Conservation (phyloP, 495 filamentous ascomycete species). For the Aspergillus nanangensis region DNA sequence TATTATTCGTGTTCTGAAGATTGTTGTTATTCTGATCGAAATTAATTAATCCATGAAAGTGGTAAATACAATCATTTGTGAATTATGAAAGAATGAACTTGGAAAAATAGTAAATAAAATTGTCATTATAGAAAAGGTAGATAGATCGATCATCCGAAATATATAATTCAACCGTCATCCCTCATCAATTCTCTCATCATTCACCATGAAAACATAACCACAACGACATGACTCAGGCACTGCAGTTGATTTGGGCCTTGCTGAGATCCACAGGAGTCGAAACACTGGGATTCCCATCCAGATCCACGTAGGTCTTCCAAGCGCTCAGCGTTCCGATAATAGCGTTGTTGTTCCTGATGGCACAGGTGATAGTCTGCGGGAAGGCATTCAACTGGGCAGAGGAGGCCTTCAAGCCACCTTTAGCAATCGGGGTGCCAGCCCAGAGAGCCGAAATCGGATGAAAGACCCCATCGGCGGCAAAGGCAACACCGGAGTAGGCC, state of each 20-base stretch:
- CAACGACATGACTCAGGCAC: too few relatives aligned
- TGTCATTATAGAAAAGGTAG: too few relatives aligned
- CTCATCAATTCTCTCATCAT: too few relatives aligned
- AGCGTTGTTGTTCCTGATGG: slow-evolving; percentile 11
- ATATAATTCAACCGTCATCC: too few relatives aligned
- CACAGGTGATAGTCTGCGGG: slow-evolving; percentile 14
- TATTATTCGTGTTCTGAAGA: too few relatives aligned
- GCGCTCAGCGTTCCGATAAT: slow-evolving; percentile 14
- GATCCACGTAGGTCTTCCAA: slow-evolving; percentile 13
- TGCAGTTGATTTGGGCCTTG: slow-evolving; percentile 12
- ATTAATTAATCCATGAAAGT: too few relatives aligned
- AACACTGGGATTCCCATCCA: slow-evolving; percentile 17
- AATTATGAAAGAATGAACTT: too few relatives aligned
- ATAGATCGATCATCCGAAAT: too few relatives aligned
- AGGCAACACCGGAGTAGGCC: slow-evolving; percentile 11
- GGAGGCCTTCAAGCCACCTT: slow-evolving; percentile 15
- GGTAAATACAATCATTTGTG: too few relatives aligned
- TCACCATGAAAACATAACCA: too few relatives aligned
- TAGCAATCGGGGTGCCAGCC: slow-evolving; percentile 14
- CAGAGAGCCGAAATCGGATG: slow-evolving; percentile 15
- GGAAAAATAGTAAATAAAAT: too few relatives aligned
- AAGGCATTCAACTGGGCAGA: slow-evolving; percentile 17
- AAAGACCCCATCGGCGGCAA: slow-evolving; percentile 11
- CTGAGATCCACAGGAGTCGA: slow-evolving; percentile 16
- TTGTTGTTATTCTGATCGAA: too few relatives aligned